Evolutionary conservation across 2,329 filamentous ascomycete genomes (phyloP).

Genomic region (Juglanconis oblonga): DNA sequence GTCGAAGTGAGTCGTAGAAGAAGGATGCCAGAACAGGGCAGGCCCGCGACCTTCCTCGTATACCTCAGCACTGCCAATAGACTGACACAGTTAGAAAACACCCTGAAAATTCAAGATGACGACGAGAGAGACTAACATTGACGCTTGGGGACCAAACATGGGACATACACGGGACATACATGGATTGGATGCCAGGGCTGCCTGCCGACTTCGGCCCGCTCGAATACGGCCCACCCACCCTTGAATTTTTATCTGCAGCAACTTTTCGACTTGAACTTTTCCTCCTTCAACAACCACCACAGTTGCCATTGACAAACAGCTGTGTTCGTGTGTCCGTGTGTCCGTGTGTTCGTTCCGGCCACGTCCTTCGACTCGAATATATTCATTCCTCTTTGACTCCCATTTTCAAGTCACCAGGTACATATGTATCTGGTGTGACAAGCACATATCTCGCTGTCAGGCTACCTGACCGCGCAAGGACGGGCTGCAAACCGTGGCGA

Average conservation of each 20-base stretch:
- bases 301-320: neutral
- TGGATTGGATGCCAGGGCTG: neutral
- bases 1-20: neutral
- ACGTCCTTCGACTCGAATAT: too few species aligned
- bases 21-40: neutral
- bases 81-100: neutral
- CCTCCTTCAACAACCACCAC: neutral
- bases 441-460: too few species aligned
- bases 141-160: neutral
- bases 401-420: too few species aligned
- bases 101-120: neutral
- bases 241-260: neutral
- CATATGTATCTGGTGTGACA: too few species aligned
- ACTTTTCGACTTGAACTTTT: neutral
- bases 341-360: too few species aligned
- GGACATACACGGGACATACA: neutral
- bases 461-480: too few species aligned
- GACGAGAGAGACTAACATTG: neutral
- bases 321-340: too few species aligned
- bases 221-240: neutral
- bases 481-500: too few species aligned
- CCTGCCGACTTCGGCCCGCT: slow-evolving; percentile 5
- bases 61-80: neutral
- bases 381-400: too few species aligned
- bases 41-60: too few species aligned